Evolutionary conservation across 2,329 filamentous ascomycete species (phyloP), one percentile per base, ranked within the genome.

Genomic region (Stachybotrys chlorohalonatus): DNA sequence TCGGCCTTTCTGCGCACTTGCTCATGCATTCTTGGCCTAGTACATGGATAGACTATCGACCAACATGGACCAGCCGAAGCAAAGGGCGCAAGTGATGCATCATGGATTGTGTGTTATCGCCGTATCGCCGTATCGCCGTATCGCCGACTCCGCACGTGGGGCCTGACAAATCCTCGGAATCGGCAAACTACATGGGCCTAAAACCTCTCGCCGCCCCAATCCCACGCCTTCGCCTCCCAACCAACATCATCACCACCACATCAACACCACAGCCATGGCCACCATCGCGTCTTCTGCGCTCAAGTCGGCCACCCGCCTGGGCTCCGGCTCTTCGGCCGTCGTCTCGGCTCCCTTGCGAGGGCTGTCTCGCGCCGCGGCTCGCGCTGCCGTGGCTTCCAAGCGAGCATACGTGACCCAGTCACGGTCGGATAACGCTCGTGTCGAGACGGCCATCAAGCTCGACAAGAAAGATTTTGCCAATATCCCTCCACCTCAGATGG

Each of bases 401-500:
- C 82, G 90, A 67, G 80, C 76, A 64, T 96, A 96, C 79, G 91
- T 96, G 59, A 88, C 90, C 31, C 87, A 92, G 75, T 87, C 89
- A 57, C 90, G 87, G 76, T 80, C 84, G 60, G 85, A 89, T 63
- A 82, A 84, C 70, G 90, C 90, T 52, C 90, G 91, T 68, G 88
- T 96, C 65, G 90, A 96, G 65, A 88, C 87, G 11, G 85, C 90
- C 57, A 92, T 96, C 72, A 89, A 88, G 70, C 79, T 91, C 57
- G 90, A 96, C 62, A 90, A 93, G 74, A 88, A 88, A 70, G 85
- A 88, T 36, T 94, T 95, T 71, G 83, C 85, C 58, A 77, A 82
- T 60, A 75, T 80, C 16, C 64, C 71, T 36, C 63, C 65, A 13
- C 63, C 68, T 2, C 59, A 61, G 54, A 61, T 69, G 62, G 66